Percentiles rank a stretch among this genome's conserved stretches.
These are phyloP conservation scores for Fusarium albosuccineum DNA, from an alignment of 2,329 filamentous ascomycete species.

Conservation along the genomic window DNA sequence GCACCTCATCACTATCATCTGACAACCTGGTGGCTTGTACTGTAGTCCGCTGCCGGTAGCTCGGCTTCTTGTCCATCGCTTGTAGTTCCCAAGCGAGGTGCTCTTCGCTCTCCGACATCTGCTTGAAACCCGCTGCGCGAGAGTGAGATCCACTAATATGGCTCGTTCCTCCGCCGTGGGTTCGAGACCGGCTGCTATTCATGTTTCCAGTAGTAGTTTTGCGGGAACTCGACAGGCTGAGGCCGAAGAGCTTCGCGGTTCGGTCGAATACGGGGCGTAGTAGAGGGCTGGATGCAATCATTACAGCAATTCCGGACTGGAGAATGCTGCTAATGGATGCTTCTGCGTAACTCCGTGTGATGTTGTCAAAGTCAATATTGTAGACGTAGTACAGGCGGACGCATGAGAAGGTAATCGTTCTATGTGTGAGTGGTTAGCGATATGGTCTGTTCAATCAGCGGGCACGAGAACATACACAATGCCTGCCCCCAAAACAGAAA, in stretches of 20 bases:
- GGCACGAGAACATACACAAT: neutral
- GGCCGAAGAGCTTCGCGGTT: neutral
- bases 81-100: neutral
- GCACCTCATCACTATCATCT: neutral
- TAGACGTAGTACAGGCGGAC: constrained; percentile 25
- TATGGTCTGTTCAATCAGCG: too few relatives aligned
- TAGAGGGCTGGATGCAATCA: neutral
- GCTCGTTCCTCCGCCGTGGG: neutral
- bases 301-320: constrained; percentile 1
- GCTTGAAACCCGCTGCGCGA: neutral
- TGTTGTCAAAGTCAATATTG: constrained; percentile 26
- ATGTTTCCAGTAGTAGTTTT: neutral
- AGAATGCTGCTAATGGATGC: neutral
- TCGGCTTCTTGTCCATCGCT: neutral
- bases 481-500: constrained; percentile 3
- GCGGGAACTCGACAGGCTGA: neutral
- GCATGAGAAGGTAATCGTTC: constrained; percentile 29
- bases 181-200: neutral
- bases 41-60: neutral
- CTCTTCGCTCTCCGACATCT: constrained; percentile 2
- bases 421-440: neutral
- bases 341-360: neutral
- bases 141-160: too few relatives aligned
- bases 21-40: neutral
- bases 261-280: constrained; percentile 6